These are phyloP conservation scores for Ilyonectria mors-panacis DNA, from an alignment of 2,329 filamentous ascomycete species.

Conservation along the genomic window DNA sequence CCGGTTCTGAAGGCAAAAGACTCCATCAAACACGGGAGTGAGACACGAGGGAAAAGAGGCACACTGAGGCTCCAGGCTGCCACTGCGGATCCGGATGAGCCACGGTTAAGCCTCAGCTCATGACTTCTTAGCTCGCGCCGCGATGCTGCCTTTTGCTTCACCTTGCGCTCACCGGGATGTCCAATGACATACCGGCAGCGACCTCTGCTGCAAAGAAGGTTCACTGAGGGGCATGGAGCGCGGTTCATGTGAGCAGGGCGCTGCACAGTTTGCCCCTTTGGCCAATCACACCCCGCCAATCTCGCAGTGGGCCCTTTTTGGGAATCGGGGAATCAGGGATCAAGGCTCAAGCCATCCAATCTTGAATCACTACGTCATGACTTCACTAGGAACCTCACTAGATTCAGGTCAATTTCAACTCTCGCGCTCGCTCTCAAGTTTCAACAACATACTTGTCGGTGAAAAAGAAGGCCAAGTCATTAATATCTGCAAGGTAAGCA, in stretches of 20 bases:
- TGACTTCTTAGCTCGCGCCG: background rate
- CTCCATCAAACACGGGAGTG: background rate
- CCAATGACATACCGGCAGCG: background rate
- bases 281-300: background rate
- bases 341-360: background rate
- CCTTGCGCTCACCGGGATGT: background rate
- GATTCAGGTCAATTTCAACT: slow-evolving; percentile 1
- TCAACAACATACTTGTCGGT: background rate
- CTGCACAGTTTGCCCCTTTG: background rate
- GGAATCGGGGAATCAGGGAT: background rate
- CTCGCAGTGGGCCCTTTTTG: background rate
- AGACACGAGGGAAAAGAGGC: background rate
- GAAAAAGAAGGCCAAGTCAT: background rate
- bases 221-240: slow-evolving; percentile 1
- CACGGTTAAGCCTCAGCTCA: background rate
- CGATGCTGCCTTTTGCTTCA: background rate
- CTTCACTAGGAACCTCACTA: slow-evolving; percentile 1
- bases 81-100: background rate
- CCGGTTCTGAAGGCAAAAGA: background rate
- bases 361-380: slow-evolving; percentile 8
- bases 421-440: background rate
- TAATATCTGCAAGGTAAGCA: background rate
- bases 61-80: background rate
- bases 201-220: background rate
- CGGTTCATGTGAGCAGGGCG: slow-evolving; percentile 3